phyloP scores from a whole-genome alignment of 2,329 filamentous ascomycete species.

The Xylariaceae sp. region DNA sequence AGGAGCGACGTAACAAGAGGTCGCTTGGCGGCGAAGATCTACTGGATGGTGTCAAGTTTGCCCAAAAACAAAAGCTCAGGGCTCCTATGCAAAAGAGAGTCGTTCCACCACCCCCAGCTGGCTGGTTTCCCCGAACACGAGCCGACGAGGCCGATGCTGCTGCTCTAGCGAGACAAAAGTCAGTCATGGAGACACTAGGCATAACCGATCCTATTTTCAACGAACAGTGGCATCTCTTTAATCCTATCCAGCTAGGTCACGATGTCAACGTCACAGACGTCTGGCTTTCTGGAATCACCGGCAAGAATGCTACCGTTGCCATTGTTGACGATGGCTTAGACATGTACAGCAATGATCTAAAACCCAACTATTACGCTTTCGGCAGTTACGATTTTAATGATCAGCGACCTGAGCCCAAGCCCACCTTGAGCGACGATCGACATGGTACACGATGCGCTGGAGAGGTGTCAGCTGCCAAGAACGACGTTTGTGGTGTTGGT shows the following conservation, averaged over 20 bases:
- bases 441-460: constrained; percentile 95
- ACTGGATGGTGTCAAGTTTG: constrained; percentile 71
- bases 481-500: constrained; percentile 91
- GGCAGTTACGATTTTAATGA: constrained; percentile 98
- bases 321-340: constrained; percentile 96
- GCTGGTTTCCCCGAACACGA: constrained; percentile 18
- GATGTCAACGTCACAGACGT: constrained; percentile 95
- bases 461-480: constrained; percentile 87
- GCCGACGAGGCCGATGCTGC: constrained; percentile 27
- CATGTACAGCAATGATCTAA: constrained; percentile 90
- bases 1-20: constrained; percentile 58
- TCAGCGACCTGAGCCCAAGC: constrained; percentile 69
- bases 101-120: constrained; percentile 35
- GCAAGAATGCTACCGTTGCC: constrained; percentile 81
- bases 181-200: constrained; percentile 60
- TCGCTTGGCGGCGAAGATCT: constrained; percentile 47
- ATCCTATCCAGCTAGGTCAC: constrained; percentile 74
- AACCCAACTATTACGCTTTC: constrained; percentile 86
- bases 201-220: constrained; percentile 89
- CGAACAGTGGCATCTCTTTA: constrained; percentile 95
- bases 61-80: constrained; percentile 65
- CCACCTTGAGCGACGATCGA: constrained; percentile 76
- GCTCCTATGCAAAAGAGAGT: constrained; percentile 50
- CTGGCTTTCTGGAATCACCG: constrained; percentile 88
- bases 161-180: constrained; percentile 53